These are phyloP conservation scores for Purpureocillium takamizusanense DNA, from an alignment of 2,329 filamentous ascomycete species.

Conservation along the genomic window DNA sequence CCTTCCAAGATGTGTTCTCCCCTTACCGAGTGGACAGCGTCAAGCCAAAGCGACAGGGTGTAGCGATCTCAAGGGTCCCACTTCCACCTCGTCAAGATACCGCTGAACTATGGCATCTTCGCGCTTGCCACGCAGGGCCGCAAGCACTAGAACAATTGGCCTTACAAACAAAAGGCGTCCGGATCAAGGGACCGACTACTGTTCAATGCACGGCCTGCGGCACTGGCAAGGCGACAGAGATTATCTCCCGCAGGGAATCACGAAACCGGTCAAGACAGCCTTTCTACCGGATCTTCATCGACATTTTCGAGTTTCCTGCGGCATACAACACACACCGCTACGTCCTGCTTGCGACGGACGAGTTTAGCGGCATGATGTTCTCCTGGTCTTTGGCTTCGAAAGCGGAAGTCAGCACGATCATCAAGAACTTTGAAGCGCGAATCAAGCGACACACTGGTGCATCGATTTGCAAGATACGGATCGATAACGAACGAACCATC, in stretches of 20 bases:
- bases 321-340: conserved; percentile 1
- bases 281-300: conserved; percentile 1
- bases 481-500: conserved; percentile 1
- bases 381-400: conserved; percentile 1
- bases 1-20: not conserved
- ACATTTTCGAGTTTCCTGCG: conserved; percentile 1
- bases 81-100: not conserved
- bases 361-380: not conserved
- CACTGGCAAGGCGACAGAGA: not conserved
- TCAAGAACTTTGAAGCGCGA: not conserved
- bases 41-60: not conserved
- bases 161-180: not conserved
- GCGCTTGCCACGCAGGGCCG: not conserved
- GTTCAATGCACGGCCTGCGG: not conserved
- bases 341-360: not conserved
- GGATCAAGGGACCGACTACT: not conserved
- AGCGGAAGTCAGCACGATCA: not conserved
- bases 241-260: conserved; percentile 1
- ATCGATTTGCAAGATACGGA: not conserved
- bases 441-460: not conserved
- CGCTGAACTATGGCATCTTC: not conserved
- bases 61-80: not conserved
- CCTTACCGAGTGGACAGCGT: not conserved
- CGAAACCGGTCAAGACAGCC: not conserved
- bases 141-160: not conserved